Conservation (phyloP, 2,329 filamentous ascomycete genomes). For the Scleromitrula shiraiana region DNA sequence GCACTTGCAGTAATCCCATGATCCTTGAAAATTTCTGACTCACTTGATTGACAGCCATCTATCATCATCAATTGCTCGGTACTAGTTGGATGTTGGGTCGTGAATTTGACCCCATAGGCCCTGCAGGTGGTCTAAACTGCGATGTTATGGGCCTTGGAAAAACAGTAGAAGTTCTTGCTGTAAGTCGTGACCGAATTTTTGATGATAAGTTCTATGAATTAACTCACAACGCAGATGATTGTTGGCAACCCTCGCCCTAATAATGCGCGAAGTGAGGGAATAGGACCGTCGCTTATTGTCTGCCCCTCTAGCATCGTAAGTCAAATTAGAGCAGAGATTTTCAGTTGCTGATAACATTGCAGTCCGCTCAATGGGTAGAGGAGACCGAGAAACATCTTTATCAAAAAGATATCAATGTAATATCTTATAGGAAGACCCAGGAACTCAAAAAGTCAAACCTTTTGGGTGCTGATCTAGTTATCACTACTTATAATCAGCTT, state of each 20-base stretch:
- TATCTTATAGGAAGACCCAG: background rate
- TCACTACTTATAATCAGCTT: background rate
- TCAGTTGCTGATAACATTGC: background rate
- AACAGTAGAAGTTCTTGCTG: background rate
- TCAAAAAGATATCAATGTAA: background rate
- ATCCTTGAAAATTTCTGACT: background rate
- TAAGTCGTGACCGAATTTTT: background rate
- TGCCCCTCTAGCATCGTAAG: background rate
- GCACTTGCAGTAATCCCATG: too few species aligned
- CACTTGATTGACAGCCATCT: background rate
- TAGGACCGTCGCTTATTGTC: background rate
- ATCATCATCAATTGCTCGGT: background rate
- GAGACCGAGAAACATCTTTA: background rate
- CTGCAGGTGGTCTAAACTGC: background rate
- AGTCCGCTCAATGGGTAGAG: background rate
- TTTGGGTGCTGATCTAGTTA: background rate
- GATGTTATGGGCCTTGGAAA: conserved; percentile 2
- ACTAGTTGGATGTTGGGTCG: background rate
- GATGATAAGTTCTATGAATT: background rate
- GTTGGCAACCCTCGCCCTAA: background rate
- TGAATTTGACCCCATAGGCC: background rate
- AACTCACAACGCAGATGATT: background rate
- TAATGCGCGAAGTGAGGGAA: background rate
- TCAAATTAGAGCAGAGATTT: background rate
- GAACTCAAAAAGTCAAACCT: background rate